Evolutionary conservation across 768 basidiomycete species (phyloP), one percentile per base, ranked within the genome.

Genomic region (Kwoniella sp.): DNA sequence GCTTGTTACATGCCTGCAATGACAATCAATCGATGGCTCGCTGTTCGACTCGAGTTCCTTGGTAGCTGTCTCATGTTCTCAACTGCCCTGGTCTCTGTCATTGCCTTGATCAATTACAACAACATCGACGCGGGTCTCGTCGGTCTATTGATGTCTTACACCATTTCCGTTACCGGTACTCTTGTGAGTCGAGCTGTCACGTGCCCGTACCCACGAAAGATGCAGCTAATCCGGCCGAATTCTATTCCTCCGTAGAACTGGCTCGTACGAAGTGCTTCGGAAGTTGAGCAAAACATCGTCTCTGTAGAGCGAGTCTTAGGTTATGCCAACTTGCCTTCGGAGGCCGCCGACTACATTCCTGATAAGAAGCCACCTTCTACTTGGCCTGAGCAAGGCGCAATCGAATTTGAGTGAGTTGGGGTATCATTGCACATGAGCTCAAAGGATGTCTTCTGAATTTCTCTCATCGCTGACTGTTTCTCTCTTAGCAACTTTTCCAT

Each of bases 61-160:
- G 93, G 93, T 15, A 86, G 88, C 8, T 79, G 87, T 71, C 88
- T 94, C 70, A 91, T 95, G 68, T 83, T 92, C 56, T 83, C 87
- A 11, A 87, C 90, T 1, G 89, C 89, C 3, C 48, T 84, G 0
- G 82, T 92, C 56, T 86, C 92, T 0, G 83, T 93, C 67, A 77
- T 83, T 9, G 89, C 90, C 0, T 84, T 93, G n/a, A 82, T 87
- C 37, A 88, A 88, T 8, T 89, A 85, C 11, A 87, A 87, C 0
- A 76, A 70, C 17, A 88, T 96, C 11, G 90, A 94, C 81, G 90
- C 92, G 2, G 92, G 91, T 0, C 82, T 93, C 23, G 92, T 94
- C 28, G 93, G 93, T 7, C 83, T 94, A 66, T 88, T 94, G 25
- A 81, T 94, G 68, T 89, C 89, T 0, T 94, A 94, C 77, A 90